Percentiles rank a stretch among this genome's conserved stretches.
phyloP scores from a whole-genome alignment of 176 grass and related monocot genomes.

The Secale cereale region DNA sequence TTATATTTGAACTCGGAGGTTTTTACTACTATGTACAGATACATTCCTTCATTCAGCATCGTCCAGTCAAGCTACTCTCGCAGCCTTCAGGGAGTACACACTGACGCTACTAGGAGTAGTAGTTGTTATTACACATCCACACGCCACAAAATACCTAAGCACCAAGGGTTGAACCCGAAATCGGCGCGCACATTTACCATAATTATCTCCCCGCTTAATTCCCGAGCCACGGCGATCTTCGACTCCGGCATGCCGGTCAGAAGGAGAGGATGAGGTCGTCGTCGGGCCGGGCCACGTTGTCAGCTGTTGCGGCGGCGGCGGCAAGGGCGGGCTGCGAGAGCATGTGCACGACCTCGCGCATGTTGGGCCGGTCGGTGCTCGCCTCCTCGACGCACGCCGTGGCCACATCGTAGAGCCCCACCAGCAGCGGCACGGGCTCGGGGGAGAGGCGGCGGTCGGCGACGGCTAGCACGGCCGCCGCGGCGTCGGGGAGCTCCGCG shows the following conservation, averaged over 20 bases:
- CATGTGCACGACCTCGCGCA: constrained; percentile 87
- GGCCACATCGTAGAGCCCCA: constrained; percentile 71
- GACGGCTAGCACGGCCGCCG: constrained; percentile 42
- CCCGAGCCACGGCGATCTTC: too few relatives aligned
- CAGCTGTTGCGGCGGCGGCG: not conserved
- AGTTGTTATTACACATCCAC: constrained; percentile 12
- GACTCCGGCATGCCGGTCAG: not conserved
- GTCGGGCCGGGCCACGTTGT: constrained; percentile 1
- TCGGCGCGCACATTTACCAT: not conserved
- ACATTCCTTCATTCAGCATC: too few relatives aligned
- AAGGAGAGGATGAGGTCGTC: constrained; percentile 34
- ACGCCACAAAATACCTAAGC: not conserved
- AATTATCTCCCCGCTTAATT: too few relatives aligned
- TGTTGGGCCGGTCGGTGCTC: constrained; percentile 58
- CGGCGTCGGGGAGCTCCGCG: constrained; percentile 26
- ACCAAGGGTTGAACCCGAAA: not conserved
- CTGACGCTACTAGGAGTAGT: not conserved
- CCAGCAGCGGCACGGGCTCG: constrained; percentile 36
- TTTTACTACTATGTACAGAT: too few relatives aligned
- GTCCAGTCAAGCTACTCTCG: not conserved
- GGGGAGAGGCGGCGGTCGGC: constrained; percentile 51
- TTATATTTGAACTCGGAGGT: too few relatives aligned
- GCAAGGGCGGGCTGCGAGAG: constrained; percentile 42
- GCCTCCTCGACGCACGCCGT: constrained; percentile 69
- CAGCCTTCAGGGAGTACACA: not conserved